Percentiles rank a stretch among this genome's conserved stretches.
Conservation (phyloP, 345 rosid genomes). For the Rhodamnia argentea region DNA sequence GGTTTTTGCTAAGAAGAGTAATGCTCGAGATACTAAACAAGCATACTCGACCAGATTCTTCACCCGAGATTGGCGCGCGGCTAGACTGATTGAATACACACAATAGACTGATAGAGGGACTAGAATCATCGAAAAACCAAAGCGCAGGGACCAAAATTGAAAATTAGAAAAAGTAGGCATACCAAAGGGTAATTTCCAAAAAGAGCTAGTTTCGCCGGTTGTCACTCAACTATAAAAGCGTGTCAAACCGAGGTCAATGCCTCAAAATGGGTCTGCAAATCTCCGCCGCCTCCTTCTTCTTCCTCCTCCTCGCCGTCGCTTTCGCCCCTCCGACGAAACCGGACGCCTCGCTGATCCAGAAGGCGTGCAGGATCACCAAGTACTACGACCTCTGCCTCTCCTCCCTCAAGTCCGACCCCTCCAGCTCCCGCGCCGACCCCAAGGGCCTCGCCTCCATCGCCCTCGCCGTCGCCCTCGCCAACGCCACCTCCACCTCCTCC, state of each 20-base stretch:
- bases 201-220: neutral
- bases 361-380: slow-evolving; percentile 59
- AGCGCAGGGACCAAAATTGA: neutral
- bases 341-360: slow-evolving; percentile 30
- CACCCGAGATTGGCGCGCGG: neutral
- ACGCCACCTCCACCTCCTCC: slow-evolving; percentile 65
- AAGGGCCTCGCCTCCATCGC: slow-evolving; percentile 59
- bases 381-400: slow-evolving; percentile 66
- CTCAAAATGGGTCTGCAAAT: neutral
- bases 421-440: slow-evolving; percentile 40
- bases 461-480: slow-evolving; percentile 42
- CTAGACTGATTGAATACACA: neutral
- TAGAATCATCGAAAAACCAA: neutral
- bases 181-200: neutral
- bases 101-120: neutral
- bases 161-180: neutral
- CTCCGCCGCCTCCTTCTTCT: neutral
- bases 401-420: slow-evolving; percentile 57
- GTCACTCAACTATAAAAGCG: neutral
- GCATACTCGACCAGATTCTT: neutral
- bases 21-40: neutral
- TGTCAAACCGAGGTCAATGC: neutral
- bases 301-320: slow-evolving; percentile 9
- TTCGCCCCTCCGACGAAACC: neutral
- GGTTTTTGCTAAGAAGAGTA: neutral